These are phyloP conservation scores for Penicillium sp. DNA, from an alignment of 2,329 filamentous ascomycete genomes.

Conservation along the genomic window DNA sequence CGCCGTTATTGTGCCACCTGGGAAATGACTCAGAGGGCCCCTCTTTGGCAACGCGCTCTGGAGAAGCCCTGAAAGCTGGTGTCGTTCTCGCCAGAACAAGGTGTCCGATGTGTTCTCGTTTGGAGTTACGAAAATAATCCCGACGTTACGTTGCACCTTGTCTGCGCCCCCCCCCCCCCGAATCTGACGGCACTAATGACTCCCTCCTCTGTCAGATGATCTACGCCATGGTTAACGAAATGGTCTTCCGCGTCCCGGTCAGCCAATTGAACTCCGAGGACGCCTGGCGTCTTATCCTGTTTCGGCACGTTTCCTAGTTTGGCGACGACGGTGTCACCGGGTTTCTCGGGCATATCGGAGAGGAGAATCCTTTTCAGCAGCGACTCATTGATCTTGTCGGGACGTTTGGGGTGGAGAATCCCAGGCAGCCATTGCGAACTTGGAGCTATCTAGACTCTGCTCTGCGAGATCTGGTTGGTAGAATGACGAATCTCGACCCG, in stretches of 20 bases:
- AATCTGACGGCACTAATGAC: too few species aligned
- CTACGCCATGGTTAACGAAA: slow-evolving; percentile 35
- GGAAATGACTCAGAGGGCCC: slow-evolving; percentile 29
- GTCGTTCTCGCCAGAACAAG: slow-evolving; percentile 34
- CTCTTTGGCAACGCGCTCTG: slow-evolving; percentile 41
- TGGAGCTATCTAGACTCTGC: slow-evolving; percentile 47
- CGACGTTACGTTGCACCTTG: not conserved
- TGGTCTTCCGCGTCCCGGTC: slow-evolving; percentile 33
- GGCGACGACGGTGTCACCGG: slow-evolving; percentile 41
- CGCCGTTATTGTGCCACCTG: slow-evolving; percentile 31
- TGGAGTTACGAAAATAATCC: slow-evolving; percentile 33
- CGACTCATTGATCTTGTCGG: not conserved
- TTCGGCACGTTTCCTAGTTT: slow-evolving; percentile 54
- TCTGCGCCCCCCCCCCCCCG: not conserved
- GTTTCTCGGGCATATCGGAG: slow-evolving; percentile 48
- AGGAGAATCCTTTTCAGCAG: not conserved
- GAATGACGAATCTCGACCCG: slow-evolving; percentile 41
- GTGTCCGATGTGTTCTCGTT: slow-evolving; percentile 44
- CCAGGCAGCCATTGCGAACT: not conserved
- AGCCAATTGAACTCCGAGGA: slow-evolving; percentile 27
- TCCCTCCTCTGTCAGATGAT: slow-evolving; percentile 25
- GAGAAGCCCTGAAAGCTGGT: slow-evolving; percentile 44
- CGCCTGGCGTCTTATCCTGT: slow-evolving; percentile 31
- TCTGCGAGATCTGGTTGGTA: slow-evolving; percentile 33
- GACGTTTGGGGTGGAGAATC: not conserved